Base-by-base conservation (phyloP, 495 filamentous ascomycete genomes). In the Neurospora sp. region DNA sequence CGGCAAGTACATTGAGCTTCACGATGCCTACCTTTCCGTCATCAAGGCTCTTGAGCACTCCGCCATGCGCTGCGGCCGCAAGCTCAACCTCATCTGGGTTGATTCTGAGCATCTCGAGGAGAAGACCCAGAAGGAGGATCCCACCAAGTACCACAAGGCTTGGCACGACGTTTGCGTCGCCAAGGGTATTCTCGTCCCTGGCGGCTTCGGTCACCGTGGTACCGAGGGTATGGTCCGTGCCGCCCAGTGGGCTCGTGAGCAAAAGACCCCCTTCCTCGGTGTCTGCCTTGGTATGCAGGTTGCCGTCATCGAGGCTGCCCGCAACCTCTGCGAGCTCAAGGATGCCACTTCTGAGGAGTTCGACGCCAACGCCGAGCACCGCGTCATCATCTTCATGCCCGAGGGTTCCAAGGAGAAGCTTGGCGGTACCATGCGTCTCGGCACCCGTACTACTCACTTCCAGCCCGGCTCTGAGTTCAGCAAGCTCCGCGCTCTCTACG, bases 261-360 rank as follows among this genome's bases (percentile, higher is more conserved):
- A 93, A 73, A 90, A 91, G 47, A 87, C 85, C 4, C 95, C 95
- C 31, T 97, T 91, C 83, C 87, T 98, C 8, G 95, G 96, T 70
- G 91, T 99, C 71, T 99, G 96, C 80, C 88, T 99, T 18, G 96
- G 96, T 44, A 92, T 99, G 90, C 96, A 99, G 80, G 84, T 97
- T 44, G 94, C 96, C 20, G 94, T 97, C 18, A 92, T 97, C 74
- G 95, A 98, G 78, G 93, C 87, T 73, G 93, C 93, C n/a, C 87
- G 91, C 42, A 88, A 94, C 73, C 82, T 93, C 10, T 90, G 86
- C 83, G 87, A 84, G 38, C 82, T 92, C 53, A 73, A 81, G 8
- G 82, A 84, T 69, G 93, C 92, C 3, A 86, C 84, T 14, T 91
- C 88, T 37, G 87, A 87, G 45, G 93, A 97, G 78, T 86, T 96